phyloP scores from a whole-genome alignment of 2,329 filamentous ascomycete genomes.

The Aspergillus quadrilineatus region DNA sequence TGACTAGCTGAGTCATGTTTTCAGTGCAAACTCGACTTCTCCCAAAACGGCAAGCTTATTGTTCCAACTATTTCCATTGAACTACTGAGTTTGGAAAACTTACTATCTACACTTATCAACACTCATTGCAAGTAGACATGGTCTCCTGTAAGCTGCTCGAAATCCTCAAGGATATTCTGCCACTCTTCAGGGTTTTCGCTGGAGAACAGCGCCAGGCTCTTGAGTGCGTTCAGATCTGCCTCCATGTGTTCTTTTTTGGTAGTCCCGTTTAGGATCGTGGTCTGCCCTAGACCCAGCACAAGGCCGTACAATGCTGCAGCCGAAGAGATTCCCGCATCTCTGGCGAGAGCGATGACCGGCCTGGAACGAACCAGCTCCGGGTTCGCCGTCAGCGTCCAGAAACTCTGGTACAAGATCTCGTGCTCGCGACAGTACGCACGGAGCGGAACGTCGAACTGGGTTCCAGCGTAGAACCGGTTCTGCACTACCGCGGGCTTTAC shows the following conservation, averaged over 20 bases:
- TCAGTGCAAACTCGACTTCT: constrained; percentile 5
- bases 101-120: not conserved
- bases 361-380: constrained; percentile 49
- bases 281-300: constrained; percentile 53
- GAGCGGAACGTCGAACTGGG: constrained; percentile 60
- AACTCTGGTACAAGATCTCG: constrained; percentile 57
- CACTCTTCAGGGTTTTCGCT: constrained; percentile 51
- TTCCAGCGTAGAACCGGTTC: constrained; percentile 67
- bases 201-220: constrained; percentile 44
- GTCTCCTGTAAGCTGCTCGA: constrained; percentile 47
- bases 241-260: constrained; percentile 53
- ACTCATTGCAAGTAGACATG: constrained; percentile 10
- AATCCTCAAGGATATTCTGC: constrained; percentile 48
- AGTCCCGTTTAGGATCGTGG: constrained; percentile 58
- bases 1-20: constrained; percentile 21
- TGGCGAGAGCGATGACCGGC: constrained; percentile 53
- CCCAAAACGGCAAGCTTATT: not conserved
- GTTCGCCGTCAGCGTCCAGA: constrained; percentile 63
- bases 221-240: constrained; percentile 51
- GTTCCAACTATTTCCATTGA: not conserved
- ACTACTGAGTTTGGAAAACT: not conserved
- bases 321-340: constrained; percentile 40
- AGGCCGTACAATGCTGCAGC: constrained; percentile 56
- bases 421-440: constrained; percentile 57
- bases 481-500: constrained; percentile 67